Conservation (phyloP, 345 rosid genomes). For the Arabis alpina region DNA sequence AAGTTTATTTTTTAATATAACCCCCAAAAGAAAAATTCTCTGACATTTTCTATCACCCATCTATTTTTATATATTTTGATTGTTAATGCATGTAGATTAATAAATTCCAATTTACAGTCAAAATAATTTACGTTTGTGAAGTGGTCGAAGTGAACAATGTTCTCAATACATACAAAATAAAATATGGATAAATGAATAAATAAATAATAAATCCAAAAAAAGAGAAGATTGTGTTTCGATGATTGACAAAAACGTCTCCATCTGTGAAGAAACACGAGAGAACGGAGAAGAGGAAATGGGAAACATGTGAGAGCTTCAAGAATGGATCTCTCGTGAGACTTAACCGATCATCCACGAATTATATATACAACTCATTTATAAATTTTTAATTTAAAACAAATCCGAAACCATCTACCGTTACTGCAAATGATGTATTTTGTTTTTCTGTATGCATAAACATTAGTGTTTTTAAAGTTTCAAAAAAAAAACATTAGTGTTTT, state of each 20-base stretch:
- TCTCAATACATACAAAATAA: slow-evolving; percentile 14
- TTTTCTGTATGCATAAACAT: background rate
- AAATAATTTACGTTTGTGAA: slow-evolving; percentile 7
- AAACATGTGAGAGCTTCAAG: slow-evolving; percentile 44
- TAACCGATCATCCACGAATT: slow-evolving; percentile 40
- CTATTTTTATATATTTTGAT: background rate
- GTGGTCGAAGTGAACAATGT: slow-evolving; percentile 8
- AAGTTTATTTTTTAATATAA: background rate
- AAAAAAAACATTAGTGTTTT: too few species aligned
- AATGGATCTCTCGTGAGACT: slow-evolving; percentile 52
- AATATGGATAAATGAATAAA: background rate
- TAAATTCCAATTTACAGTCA: background rate
- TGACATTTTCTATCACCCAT: slow-evolving; percentile 14
- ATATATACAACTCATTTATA: slow-evolving; percentile 9
- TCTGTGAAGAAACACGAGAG: slow-evolving; percentile 48
- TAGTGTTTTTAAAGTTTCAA: too few species aligned
- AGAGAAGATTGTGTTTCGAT: slow-evolving; percentile 27
- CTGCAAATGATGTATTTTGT: background rate
- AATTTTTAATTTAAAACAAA: background rate
- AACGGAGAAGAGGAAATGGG: slow-evolving; percentile 44
- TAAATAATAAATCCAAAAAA: slow-evolving; percentile 24
- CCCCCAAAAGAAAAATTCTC: background rate
- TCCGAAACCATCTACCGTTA: slow-evolving; percentile 17
- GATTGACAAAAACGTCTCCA: slow-evolving; percentile 43
- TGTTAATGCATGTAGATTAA: background rate